These are phyloP conservation scores for Xylaria sp. DNA, from an alignment of 2,329 filamentous ascomycete genomes.

Conservation along the genomic window DNA sequence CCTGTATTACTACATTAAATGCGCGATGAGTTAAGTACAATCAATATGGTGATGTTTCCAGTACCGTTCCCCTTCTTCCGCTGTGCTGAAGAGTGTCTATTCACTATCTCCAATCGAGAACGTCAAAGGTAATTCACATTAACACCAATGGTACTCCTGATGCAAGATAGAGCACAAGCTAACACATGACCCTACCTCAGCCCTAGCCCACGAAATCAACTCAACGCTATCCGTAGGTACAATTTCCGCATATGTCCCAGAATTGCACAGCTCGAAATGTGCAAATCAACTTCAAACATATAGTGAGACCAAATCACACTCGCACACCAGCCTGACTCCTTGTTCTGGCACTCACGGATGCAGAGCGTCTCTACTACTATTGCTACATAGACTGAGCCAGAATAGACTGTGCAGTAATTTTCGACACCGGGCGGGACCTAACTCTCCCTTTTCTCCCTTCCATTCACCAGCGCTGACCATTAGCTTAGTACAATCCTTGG, in stretches of 20 bases:
- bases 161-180: too few relatives aligned
- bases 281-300: too few relatives aligned
- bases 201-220: too few relatives aligned
- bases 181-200: too few relatives aligned
- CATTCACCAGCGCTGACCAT: background rate
- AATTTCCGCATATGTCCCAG: too few relatives aligned
- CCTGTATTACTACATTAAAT: slow-evolving; percentile 5
- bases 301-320: too few relatives aligned
- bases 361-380: background rate
- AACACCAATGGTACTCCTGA: background rate
- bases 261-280: too few relatives aligned
- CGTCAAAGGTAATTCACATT: background rate
- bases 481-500: background rate
- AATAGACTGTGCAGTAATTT: background rate
- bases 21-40: slow-evolving; percentile 20
- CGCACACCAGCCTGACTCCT: background rate
- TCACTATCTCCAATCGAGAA: background rate
- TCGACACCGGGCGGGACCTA: slow-evolving; percentile 1
- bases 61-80: background rate
- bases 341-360: background rate
- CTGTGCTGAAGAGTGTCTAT: background rate
- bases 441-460: background rate
- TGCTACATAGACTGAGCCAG: background rate
- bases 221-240: too few relatives aligned
- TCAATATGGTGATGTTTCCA: slow-evolving; percentile 1